Evolutionary conservation across 306 rosid genomes (phyloP), one percentile per base, ranked within the genome.

Genomic region (Pterocarpus macrocarpus): DNA sequence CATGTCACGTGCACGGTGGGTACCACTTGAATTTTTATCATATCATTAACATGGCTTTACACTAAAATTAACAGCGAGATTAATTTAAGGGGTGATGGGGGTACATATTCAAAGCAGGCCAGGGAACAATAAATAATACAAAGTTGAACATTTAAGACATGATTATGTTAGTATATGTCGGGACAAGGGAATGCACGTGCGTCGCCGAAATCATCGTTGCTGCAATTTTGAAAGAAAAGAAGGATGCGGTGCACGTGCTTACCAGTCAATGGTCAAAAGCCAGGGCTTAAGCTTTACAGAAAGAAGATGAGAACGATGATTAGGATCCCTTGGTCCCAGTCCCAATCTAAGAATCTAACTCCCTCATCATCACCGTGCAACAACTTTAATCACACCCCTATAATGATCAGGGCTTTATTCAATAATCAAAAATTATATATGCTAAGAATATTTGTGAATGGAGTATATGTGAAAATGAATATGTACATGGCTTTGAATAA

Each of bases 211-310:
- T 83, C 93, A 84, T 81, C 93, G 92, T 89, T 65, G 84, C 63
- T 33, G 78, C 71, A 58, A 56, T 75, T 81, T 88, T 83, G 80
- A 80, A 84, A 55, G 63, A 73, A 86, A 64, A 71, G 68, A 41
- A 77, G 77, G 90, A 81, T 89, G 89, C 86, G 71, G 58, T 67
- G 94, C 97, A 92, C 92, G 94, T 92, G 97, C 84, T 84, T 83
- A n/a, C 9, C 63, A 28, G 97, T 92, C 97, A 89, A 92, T 82
- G 97, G 95, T 92, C 97, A 90, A 90, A 92, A 86, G 90, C 79
- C 64, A 58, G 68, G 14, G 6, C 5, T 55, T 16, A 39, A 35
- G 63, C 86, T 82, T 83, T 82, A 50, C 64, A 84, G 69, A 73
- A 77, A 67, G 80, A 82, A 59, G 89, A 89, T 87, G 83, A 89